phyloP scores from a whole-genome alignment of 2,329 filamentous ascomycete species.

The Beauveria sp. region DNA sequence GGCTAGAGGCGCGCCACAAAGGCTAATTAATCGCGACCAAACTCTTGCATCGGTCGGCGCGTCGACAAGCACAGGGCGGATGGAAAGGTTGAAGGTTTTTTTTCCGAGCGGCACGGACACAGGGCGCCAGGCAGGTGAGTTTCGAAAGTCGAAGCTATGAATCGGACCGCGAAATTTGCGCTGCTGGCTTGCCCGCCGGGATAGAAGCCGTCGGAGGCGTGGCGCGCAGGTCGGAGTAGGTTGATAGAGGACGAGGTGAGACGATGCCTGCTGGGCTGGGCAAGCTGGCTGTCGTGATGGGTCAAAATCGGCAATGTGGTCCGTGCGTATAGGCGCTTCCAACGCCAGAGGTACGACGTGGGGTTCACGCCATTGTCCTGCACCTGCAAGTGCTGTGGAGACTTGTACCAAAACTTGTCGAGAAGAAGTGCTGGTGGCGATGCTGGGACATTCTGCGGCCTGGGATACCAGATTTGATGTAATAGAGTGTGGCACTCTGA shows the following conservation, averaged over 20 bases:
- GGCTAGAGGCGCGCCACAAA: background rate
- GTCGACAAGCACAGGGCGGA: background rate
- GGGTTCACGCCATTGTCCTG: too few relatives aligned
- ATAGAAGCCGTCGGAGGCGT: slow-evolving; percentile 7
- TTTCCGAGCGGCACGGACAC: background rate
- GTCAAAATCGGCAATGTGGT: background rate
- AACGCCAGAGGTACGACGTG: too few relatives aligned
- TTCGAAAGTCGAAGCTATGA: background rate
- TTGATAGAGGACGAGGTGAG: slow-evolving; percentile 9
- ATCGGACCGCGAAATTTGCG: slow-evolving; percentile 14
- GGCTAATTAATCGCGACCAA: background rate
- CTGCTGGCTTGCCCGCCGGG: slow-evolving; percentile 14
- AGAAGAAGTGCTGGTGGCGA: too few relatives aligned
- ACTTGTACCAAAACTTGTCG: too few relatives aligned
- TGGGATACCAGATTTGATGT: too few relatives aligned
- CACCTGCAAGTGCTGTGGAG: too few relatives aligned
- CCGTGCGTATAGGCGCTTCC: too few relatives aligned
- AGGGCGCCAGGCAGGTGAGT: background rate
- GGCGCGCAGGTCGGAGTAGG: slow-evolving; percentile 11
- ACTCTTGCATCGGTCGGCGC: slow-evolving; percentile 9
- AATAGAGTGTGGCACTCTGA: too few relatives aligned
- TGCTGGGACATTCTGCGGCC: too few relatives aligned
- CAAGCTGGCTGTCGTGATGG: background rate
- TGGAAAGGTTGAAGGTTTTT: background rate
- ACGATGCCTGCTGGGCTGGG: background rate